Evolutionary conservation across 2,329 filamentous ascomycete species (phyloP).

Genomic region (Phialophora macrospora): DNA sequence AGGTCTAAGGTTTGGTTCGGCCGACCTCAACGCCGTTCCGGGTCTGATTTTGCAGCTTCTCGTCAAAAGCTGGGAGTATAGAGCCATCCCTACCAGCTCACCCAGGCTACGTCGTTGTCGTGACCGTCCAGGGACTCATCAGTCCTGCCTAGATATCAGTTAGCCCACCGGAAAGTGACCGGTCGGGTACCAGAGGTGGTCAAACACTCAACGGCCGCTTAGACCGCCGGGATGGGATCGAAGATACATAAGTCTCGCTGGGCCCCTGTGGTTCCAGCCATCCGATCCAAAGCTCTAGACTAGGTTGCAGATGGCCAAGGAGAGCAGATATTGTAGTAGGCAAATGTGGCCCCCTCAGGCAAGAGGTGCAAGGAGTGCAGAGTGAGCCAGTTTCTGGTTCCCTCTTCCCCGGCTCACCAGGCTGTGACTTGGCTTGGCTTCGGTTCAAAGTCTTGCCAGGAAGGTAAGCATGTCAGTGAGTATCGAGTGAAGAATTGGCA

Average conservation of each 20-base stretch:
- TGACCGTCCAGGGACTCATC: background rate
- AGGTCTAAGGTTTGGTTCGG: constrained; percentile 23
- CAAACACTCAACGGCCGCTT: background rate
- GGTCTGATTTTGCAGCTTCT: background rate
- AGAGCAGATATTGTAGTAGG: background rate
- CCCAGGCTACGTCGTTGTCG: constrained; percentile 6
- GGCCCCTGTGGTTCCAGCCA: constrained; percentile 1
- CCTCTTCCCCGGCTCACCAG: background rate
- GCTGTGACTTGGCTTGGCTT: background rate
- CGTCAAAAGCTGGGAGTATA: background rate
- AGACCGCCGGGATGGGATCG: constrained; percentile 3
- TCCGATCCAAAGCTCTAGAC: background rate
- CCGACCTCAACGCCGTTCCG: constrained; percentile 70
- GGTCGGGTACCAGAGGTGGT: constrained; percentile 2
- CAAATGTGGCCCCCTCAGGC: background rate
- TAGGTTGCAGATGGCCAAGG: background rate
- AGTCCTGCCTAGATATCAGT: background rate
- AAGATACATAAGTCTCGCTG: constrained; percentile 15
- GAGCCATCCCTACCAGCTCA: background rate
- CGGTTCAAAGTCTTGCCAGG: background rate
- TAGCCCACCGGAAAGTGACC: constrained; percentile 12
- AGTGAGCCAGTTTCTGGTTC: background rate
- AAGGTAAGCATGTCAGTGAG: background rate
- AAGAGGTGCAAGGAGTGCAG: background rate
- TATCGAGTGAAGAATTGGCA: background rate